A percentile compares a stretch with the other conserved stretches of the same genome.
Conservation (phyloP, 495 filamentous ascomycete species). For the Symbiotaphrina buchneri region DNA sequence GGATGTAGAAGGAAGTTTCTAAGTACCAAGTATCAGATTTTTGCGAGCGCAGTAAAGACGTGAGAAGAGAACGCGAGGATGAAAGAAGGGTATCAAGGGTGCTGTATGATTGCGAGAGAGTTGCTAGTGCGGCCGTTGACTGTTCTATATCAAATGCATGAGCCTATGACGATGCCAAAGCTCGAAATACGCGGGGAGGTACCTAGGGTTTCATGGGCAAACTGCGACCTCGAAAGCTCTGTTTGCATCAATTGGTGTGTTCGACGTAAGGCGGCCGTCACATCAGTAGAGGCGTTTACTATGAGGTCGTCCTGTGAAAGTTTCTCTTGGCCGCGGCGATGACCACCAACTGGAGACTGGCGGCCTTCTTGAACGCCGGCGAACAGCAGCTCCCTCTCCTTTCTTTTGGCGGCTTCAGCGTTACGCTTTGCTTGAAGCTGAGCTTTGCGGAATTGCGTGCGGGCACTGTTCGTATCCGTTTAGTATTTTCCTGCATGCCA, state of each 20-base stretch:
- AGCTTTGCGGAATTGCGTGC: slow-evolving; percentile 59
- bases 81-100: slow-evolving; percentile 54
- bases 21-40: slow-evolving; percentile 97
- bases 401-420: slow-evolving; percentile 44
- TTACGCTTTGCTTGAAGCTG: slow-evolving; percentile 63
- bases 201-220: slow-evolving; percentile 67
- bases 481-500: slow-evolving; percentile 5
- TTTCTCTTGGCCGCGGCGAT: slow-evolving; percentile 9
- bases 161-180: neutral
- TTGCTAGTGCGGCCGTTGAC: slow-evolving; percentile 57
- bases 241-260: slow-evolving; percentile 67
- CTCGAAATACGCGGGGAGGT: slow-evolving; percentile 4
- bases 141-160: slow-evolving; percentile 19
- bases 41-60: slow-evolving; percentile 58
- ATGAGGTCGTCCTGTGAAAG: slow-evolving; percentile 44
- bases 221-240: slow-evolving; percentile 64
- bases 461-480: slow-evolving; percentile 25
- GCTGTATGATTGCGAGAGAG: slow-evolving; percentile 58
- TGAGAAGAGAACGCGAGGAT: slow-evolving; percentile 49
- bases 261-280: slow-evolving; percentile 62
- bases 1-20: slow-evolving; percentile 62
- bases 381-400: slow-evolving; percentile 59
- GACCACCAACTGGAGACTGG: too few species aligned
- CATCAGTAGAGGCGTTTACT: slow-evolving; percentile 51
- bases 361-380: slow-evolving; percentile 25